These are phyloP conservation scores for Fusarium dimerum DNA, from an alignment of 2,329 filamentous ascomycete species.

Conservation along the genomic window DNA sequence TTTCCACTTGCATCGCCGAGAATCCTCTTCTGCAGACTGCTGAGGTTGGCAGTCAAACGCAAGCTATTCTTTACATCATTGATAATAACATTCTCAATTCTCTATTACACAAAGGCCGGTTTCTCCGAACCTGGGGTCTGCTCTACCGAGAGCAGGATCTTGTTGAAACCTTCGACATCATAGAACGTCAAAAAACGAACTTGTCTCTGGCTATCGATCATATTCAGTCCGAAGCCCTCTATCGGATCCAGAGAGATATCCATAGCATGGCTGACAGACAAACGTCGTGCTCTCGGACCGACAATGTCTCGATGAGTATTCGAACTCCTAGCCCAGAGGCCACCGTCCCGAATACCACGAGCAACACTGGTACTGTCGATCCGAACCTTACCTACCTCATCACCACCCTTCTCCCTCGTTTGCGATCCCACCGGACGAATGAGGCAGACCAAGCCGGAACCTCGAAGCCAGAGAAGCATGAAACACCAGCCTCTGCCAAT, in stretches of 20 bases:
- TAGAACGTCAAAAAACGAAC: constrained; percentile 20
- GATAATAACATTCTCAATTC: constrained; percentile 8
- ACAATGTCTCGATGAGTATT: neutral
- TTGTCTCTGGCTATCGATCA: constrained; percentile 11
- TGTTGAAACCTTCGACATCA: constrained; percentile 10
- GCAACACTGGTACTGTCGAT: neutral
- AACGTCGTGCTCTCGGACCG: neutral
- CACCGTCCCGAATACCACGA: neutral
- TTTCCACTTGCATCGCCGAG: constrained; percentile 18
- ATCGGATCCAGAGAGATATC: constrained; percentile 21
- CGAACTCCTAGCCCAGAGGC: no score
- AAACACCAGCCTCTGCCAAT: no score
- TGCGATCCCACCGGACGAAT: neutral
- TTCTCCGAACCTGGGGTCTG: constrained; percentile 1
- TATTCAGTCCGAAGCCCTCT: constrained; percentile 41
- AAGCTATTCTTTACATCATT: constrained; percentile 14
- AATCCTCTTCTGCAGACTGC: constrained; percentile 26
- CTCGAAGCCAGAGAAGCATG: rapidly evolving
- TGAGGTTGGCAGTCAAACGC: constrained; percentile 15
- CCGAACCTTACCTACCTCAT: neutral
- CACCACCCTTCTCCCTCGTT: neutral
- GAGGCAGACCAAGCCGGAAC: no score
- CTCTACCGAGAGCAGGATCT: constrained; percentile 12
- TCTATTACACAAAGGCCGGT: neutral
- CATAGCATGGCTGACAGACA: constrained; percentile 1